Percentiles rank a stretch among this genome's conserved stretches.
These are phyloP conservation scores for Sphaerostilbella broomeana DNA, from an alignment of 2,329 filamentous ascomycete genomes.

Conservation along the genomic window DNA sequence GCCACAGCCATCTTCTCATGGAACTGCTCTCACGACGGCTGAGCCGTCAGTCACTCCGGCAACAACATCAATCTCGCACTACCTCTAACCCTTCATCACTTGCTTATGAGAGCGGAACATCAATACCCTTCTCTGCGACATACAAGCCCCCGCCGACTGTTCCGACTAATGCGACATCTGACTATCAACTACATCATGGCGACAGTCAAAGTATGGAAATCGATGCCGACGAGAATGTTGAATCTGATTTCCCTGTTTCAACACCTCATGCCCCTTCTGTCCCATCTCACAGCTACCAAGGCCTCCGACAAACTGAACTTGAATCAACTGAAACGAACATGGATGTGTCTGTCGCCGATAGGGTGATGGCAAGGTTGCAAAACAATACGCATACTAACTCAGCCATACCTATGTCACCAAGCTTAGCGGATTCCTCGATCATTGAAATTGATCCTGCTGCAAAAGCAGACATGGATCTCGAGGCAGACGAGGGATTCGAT, in stretches of 20 bases:
- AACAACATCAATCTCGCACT: constrained; percentile 4
- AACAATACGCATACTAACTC: neutral
- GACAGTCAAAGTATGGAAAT: constrained; percentile 5
- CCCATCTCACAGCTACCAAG: no score
- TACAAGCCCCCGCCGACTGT: no score
- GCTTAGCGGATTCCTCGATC: neutral
- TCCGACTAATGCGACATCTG: no score
- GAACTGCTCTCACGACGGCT: constrained; percentile 12
- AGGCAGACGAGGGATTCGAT: constrained; percentile 25
- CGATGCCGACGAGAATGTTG: constrained; percentile 2
- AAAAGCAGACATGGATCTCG: constrained; percentile 11
- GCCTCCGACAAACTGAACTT: no score
- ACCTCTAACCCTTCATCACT: no score
- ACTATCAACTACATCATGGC: neutral
- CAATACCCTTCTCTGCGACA: neutral
- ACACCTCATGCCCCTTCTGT: no score
- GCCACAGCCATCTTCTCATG: constrained; percentile 3
- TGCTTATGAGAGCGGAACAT: no score
- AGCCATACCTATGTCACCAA: neutral
- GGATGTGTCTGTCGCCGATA: constrained; percentile 3
- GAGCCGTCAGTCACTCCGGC: constrained; percentile 9
- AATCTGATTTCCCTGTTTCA: neutral
- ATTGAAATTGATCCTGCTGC: constrained; percentile 8
- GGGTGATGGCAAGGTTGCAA: constrained; percentile 8
- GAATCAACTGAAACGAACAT: constrained; percentile 1